Conservation (phyloP, 2,329 filamentous ascomycete species). For the Monosporascus sp. region DNA sequence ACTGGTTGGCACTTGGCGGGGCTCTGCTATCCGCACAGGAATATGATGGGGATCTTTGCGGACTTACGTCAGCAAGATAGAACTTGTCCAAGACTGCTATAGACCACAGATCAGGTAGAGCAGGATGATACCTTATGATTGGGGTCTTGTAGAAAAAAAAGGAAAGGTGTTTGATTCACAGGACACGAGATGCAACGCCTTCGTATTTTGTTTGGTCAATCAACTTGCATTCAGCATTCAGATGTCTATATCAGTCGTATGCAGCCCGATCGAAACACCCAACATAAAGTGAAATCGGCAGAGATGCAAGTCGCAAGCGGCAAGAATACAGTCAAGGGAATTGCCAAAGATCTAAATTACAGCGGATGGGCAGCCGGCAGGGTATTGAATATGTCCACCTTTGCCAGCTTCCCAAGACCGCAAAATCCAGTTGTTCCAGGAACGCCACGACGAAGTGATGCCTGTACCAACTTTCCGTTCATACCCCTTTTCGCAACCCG, state of each 20-base stretch:
- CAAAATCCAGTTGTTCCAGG: slow-evolving; percentile 31
- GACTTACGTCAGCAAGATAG: too few relatives aligned
- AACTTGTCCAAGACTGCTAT: too few relatives aligned
- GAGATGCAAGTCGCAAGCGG: slow-evolving; percentile 31
- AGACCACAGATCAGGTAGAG: too few relatives aligned
- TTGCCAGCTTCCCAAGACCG: slow-evolving; percentile 24
- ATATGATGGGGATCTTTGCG: too few relatives aligned
- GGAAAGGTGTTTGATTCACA: too few relatives aligned
- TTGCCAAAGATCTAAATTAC: slow-evolving; percentile 61
- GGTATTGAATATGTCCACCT: slow-evolving; percentile 39
- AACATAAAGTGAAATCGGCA: slow-evolving; percentile 25
- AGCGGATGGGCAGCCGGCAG: slow-evolving; percentile 47
- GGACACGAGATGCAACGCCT: too few relatives aligned
- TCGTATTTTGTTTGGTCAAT: slow-evolving; percentile 3
- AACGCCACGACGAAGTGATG: slow-evolving; percentile 32
- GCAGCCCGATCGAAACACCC: slow-evolving; percentile 28
- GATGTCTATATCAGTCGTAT: slow-evolving; percentile 36
- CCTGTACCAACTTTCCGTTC: slow-evolving; percentile 35
- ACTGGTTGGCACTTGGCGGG: too few relatives aligned
- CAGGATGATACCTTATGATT: too few relatives aligned
- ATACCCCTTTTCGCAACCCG: slow-evolving; percentile 38
- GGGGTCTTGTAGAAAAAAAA: too few relatives aligned
- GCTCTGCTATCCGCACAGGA: too few relatives aligned
- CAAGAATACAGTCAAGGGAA: slow-evolving; percentile 41
- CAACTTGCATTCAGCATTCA: slow-evolving; percentile 10